A percentile compares a stretch with the other conserved stretches of the same genome.
phyloP scores from a whole-genome alignment of 306 rosid genomes.

The Senna tora region DNA sequence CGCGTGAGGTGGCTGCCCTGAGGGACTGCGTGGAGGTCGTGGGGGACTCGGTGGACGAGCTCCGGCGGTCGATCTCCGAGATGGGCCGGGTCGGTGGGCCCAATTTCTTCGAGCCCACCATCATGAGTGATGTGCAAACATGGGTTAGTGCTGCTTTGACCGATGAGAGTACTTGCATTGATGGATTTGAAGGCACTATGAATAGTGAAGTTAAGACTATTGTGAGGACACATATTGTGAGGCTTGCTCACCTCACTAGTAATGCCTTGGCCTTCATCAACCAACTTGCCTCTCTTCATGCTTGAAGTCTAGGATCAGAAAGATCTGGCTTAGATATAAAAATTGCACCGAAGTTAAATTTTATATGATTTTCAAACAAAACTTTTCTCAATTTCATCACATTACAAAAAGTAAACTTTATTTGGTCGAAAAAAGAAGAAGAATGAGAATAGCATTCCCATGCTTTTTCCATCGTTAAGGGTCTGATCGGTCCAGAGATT shows the following conservation, averaged over 20 bases:
- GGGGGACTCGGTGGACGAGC: slow-evolving; percentile 57
- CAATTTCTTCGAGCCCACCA: slow-evolving; percentile 37
- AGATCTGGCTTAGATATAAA: too few relatives aligned
- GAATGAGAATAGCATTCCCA: too few relatives aligned
- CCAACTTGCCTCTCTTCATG: slow-evolving; percentile 45
- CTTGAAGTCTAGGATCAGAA: background rate
- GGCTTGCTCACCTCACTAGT: slow-evolving; percentile 60
- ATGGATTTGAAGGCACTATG: slow-evolving; percentile 54
- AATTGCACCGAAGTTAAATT: too few relatives aligned
- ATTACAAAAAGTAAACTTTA: too few relatives aligned
- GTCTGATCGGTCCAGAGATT: too few relatives aligned
- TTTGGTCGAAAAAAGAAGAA: too few relatives aligned
- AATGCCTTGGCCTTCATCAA: slow-evolving; percentile 80
- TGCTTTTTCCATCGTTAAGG: too few relatives aligned
- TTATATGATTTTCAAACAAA: too few relatives aligned
- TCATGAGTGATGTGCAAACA: slow-evolving; percentile 64
- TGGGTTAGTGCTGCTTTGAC: slow-evolving; percentile 89
- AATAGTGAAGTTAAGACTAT: slow-evolving; percentile 43
- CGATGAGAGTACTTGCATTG: slow-evolving; percentile 63
- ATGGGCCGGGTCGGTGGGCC: slow-evolving; percentile 41
- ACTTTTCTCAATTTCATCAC: too few relatives aligned
- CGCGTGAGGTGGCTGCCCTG: slow-evolving; percentile 58
- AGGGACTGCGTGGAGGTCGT: slow-evolving; percentile 73
- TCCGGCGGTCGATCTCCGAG: slow-evolving; percentile 52
- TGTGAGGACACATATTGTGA: slow-evolving; percentile 45